phyloP scores from a whole-genome alignment of 345 rosid species.

The Zanthoxylum bungeanum region DNA sequence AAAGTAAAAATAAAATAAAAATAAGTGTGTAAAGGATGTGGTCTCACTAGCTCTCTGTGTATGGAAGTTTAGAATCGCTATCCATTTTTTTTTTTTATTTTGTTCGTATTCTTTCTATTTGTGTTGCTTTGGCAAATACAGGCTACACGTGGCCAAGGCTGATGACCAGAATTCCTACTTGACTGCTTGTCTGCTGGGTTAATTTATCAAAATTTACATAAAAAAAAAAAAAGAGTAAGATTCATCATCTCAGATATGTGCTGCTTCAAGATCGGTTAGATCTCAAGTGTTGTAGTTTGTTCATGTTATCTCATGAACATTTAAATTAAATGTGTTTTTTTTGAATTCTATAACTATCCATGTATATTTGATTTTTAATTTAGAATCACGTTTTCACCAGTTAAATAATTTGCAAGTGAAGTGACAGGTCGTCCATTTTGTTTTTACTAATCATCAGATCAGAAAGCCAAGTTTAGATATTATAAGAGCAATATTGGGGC shows the following conservation, averaged over 20 bases:
- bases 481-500: too few species aligned
- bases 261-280: neutral
- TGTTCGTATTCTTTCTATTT: neutral
- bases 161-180: neutral
- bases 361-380: neutral
- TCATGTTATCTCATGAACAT: neutral
- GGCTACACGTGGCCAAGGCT: constrained; percentile 7
- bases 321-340: neutral
- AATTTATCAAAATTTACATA: neutral
- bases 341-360: too few species aligned
- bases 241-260: neutral
- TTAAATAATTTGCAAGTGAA: too few species aligned
- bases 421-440: too few species aligned
- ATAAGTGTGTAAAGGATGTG: neutral
- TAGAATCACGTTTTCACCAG: too few species aligned
- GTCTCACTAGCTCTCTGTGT: neutral
- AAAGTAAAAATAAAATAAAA: neutral
- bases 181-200: neutral
- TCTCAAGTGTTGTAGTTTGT: neutral
- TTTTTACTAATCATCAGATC: too few species aligned
- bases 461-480: too few species aligned
- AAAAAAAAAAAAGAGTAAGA: neutral
- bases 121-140: neutral
- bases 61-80: neutral
- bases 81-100: neutral